Evolutionary conservation across 768 basidiomycete species (phyloP).

Genomic region (Pisolithus albus): DNA sequence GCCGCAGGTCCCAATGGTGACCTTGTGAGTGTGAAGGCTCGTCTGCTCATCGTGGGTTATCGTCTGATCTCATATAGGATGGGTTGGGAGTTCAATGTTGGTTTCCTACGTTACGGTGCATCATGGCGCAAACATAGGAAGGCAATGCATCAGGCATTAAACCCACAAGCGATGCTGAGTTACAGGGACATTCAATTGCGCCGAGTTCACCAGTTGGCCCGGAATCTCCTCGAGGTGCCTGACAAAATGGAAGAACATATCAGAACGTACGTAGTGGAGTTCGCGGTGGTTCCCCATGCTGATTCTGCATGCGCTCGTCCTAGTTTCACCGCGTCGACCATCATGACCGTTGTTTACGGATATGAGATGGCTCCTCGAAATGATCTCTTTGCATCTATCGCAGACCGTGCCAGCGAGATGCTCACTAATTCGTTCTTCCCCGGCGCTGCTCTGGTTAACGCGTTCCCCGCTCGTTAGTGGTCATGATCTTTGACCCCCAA

Average conservation of each 20-base stretch:
- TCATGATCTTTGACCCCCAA: not conserved
- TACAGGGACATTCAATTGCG: constrained; percentile 28
- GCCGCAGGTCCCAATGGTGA: constrained; percentile 18
- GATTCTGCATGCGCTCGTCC: not conserved
- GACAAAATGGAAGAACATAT: constrained; percentile 21
- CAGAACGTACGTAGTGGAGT: constrained; percentile 10
- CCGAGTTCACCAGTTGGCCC: constrained; percentile 27
- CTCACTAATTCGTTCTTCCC: constrained; percentile 23
- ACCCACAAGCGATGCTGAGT: constrained; percentile 20
- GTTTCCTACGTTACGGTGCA: constrained; percentile 30
- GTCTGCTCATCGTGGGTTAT: not conserved
- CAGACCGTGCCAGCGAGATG: constrained; percentile 25
- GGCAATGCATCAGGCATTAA: constrained; percentile 32
- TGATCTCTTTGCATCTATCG: constrained; percentile 27
- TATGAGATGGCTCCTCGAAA: constrained; percentile 27
- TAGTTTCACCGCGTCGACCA: constrained; percentile 26
- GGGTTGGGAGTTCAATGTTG: constrained; percentile 36
- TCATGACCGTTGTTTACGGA: constrained; percentile 29
- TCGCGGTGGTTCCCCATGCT: not conserved
- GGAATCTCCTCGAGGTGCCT: constrained; percentile 22
- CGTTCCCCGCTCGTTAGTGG: constrained; percentile 24
- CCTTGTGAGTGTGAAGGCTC: constrained; percentile 7
- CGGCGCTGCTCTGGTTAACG: constrained; percentile 26
- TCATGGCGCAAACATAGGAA: constrained; percentile 34
- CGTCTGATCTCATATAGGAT: constrained; percentile 14